Evolutionary conservation across 2,329 filamentous ascomycete genomes (phyloP).

Genomic region (Colletotrichum gloeosporioides): DNA sequence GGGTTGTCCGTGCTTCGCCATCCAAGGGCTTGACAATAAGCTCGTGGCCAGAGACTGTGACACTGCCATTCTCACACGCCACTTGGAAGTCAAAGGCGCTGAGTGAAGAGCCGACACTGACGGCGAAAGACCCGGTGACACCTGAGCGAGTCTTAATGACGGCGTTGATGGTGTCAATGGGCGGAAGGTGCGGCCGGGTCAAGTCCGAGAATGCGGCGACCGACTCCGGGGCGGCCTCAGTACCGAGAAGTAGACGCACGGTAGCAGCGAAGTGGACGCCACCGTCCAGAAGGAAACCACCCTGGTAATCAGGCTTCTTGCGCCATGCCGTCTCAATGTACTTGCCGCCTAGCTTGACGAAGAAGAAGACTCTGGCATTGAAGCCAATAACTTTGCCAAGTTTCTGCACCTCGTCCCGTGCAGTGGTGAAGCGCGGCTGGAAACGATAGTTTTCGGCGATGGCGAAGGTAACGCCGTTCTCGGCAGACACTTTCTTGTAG

Average conservation of each 20-base stretch:
- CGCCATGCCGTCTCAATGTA: conserved; percentile 53
- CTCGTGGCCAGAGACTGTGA: conserved; percentile 52
- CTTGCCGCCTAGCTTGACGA: conserved; percentile 38
- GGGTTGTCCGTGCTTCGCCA: conserved; percentile 35
- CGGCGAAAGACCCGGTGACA: conserved; percentile 59
- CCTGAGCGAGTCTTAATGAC: conserved; percentile 60
- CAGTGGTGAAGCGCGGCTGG: conserved; percentile 59
- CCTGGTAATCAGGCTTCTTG: conserved; percentile 72
- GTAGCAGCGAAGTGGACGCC: conserved; percentile 76
- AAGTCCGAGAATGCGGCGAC: conserved; percentile 57
- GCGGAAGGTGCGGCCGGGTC: conserved; percentile 59
- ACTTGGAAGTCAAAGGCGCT: conserved; percentile 60
- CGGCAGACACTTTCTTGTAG: conserved; percentile 30
- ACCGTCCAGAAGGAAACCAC: conserved; percentile 78
- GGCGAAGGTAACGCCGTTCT: conserved; percentile 49
- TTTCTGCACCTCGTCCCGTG: conserved; percentile 41
- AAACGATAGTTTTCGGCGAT: conserved; percentile 80
- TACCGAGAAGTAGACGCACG: conserved; percentile 62
- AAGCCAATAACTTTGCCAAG: conserved; percentile 51
- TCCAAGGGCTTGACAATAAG: conserved; percentile 41
- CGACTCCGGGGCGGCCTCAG: conserved; percentile 41
- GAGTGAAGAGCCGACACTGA: conserved; percentile 63
- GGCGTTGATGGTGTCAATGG: conserved; percentile 71
- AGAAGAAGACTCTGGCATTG: conserved; percentile 46
- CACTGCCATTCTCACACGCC: conserved; percentile 61